Base-by-base conservation (phyloP, 305 asterid genomes). In the Ilex paraguariensis region DNA sequence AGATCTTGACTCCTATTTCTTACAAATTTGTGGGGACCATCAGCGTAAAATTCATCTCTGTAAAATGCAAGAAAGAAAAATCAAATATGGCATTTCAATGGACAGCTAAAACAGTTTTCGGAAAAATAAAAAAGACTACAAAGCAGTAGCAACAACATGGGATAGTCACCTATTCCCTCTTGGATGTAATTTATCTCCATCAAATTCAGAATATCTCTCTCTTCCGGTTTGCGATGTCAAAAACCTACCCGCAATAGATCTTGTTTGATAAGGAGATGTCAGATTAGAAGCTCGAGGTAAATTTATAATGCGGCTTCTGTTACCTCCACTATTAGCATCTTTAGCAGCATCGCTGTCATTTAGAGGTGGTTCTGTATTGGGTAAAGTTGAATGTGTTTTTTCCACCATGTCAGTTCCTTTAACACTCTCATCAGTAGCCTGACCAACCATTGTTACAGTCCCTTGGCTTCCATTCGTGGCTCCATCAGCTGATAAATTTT, bases 281-380 rank as follows among this genome's bases (percentile, higher is more conserved):
- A 36, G 66, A 50, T 46, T 59, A 40, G 91, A 73, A 59, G 86
- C 76, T 60, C 95, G 81, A 49, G 96, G 81, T 65, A 87, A 85
- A 65, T 56, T 80, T 68, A 88, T 91, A 61, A 91, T 87, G 63
- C 95, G 91, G 70, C 95, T 87, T 72, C 79, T 81, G 56, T 66
- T 81, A 68, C 80, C 80, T 36, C 61, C 67, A 69, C 59, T 75
- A 56, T 52, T 72, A 59, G 86, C 78, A 62, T 82, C 86, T 73
- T 74, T 79, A 28, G 75, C 78, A 63, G 70, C 75, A 68, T 75
- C 81, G 33, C 59, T 68, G 16, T 66, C 77, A 63, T 75, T 67
- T 33, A 66, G 46, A 71, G 82, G 64, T 61, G 77, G 70, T 67
- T 86, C 92, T 61, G 70, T 68, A 65, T 56, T 77, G 15, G 77